phyloP scores from a whole-genome alignment of 306 rosid species.

The Prunus dulcis region DNA sequence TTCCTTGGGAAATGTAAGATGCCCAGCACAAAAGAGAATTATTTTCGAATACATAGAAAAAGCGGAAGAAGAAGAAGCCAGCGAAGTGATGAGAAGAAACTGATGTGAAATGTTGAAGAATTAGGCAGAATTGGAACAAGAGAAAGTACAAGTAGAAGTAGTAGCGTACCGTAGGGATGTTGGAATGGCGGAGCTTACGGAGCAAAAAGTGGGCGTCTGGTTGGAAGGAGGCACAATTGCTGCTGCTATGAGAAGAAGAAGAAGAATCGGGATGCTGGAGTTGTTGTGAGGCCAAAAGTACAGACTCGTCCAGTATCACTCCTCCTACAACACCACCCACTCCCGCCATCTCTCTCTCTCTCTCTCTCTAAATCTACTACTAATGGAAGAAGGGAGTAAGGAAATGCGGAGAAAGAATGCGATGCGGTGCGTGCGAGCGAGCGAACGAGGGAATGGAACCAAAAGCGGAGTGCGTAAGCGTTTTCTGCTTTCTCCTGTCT shows the following conservation, averaged over 20 bases:
- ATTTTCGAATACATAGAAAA: neutral
- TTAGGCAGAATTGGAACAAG: neutral
- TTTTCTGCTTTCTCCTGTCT: neutral
- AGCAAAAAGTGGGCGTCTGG: constrained; percentile 54
- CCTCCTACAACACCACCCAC: constrained; percentile 29
- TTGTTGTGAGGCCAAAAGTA: constrained; percentile 21
- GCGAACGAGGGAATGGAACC: neutral
- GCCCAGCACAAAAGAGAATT: neutral
- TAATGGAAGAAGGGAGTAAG: neutral
- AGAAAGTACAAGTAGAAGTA: neutral
- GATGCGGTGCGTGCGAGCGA: neutral
- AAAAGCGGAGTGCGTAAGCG: neutral
- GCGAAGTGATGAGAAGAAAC: neutral
- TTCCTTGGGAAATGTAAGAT: neutral
- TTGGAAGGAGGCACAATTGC: neutral
- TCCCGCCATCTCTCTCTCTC: neutral
- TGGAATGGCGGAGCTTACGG: constrained; percentile 55
- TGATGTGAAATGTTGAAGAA: neutral
- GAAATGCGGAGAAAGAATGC: neutral
- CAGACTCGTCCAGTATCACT: constrained; percentile 68
- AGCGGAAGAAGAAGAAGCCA: neutral
- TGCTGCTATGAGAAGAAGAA: no score
- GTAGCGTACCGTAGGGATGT: constrained; percentile 27
- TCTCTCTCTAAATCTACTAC: neutral
- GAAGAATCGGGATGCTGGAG: neutral